Evolutionary conservation across 768 basidiomycete genomes (phyloP), one percentile per base, ranked within the genome.

Genomic region (Mycena epipterygia): DNA sequence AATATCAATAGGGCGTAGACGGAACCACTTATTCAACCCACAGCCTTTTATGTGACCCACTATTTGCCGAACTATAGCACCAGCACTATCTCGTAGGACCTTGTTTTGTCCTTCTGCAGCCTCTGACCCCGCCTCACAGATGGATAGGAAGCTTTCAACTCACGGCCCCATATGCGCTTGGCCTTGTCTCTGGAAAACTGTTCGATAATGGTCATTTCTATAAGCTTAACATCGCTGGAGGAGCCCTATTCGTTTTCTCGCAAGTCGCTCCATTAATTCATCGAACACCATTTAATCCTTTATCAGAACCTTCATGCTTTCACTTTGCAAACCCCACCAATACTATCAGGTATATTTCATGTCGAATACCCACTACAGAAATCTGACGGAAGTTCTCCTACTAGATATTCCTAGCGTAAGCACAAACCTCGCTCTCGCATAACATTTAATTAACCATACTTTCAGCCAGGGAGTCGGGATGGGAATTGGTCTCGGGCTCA

Each of bases 401-500:
- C 14, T 16, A 81, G 64, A 37, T 41, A 37, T 52, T 52, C 35
- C 19, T 42, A 16, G 73, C 74, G 74, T 78, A 52, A 52, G 25
- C 13, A 12, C 6, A 12, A n/a, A 44, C 6, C 21, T 6, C 21
- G 11, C 11, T 14, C 11, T 2, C 8, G 14, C 16, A 48, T 3
- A 48, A 8, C 14, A 12, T 23, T 48, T 23, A 23, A 7, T 23
- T 25, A 23, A 19, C 5, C 27, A 19, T 23, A 7, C 21, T 7
- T 44, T 27, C 23, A 70, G 73, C 8, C 77, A 75, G 53, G 75
- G 73, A 30, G 39, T 78, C 33, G 76, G 75, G 9, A 76, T 82
- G 52, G 82, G 86, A 13, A 71, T 88, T 25, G 83, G 82, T 11
- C 74, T 82, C 21, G 84, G 85, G 1, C 56, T 81, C 39, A 76